Evolutionary conservation across 495 filamentous ascomycete genomes (phyloP), one percentile per base, ranked within the genome.

Genomic region (Penicillium robsamsonii): DNA sequence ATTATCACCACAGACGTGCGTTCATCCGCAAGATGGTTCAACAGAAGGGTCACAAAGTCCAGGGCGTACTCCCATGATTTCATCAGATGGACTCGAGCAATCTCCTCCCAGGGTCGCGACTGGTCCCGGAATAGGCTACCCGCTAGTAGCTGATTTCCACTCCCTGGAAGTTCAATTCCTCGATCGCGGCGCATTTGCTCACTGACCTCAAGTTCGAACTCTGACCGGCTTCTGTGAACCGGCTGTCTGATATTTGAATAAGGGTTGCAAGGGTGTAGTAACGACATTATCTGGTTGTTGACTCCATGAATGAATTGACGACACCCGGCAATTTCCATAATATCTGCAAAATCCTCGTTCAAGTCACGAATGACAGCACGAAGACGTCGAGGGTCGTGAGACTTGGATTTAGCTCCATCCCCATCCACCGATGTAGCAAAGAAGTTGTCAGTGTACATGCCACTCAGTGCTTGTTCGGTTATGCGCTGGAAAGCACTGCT

Each of bases 321-420:
- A 12, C 30, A 42, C 3, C 61, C 61, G 5, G 40, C 29, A 41
- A 15, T 12, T 0, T 25, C 41, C 49, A 89, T 75, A 0, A 73
- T 49, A 6, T 74, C 59, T 0, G 81, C 75, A 43, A 87, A 87
- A 0, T 74, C 62, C 24, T 56, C 54, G 46, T 80, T 80, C 46
- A 79, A 59, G 30, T 78, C 76, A 40, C 84, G 81, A 10, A 85
- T 65, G 4, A 79, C 67, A 0, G 83, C 81, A 30, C 49, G 35
- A 25, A 51, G 33, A 22, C 49, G 49, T 12, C 49, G 49, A 30
- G 24, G n/a, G 13, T 42, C 37, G 8, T 4, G 31, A 13, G n/a
- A 4, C 3, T 5, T 27, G 4, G 2, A 5, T 5, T 29, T 2
- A 9, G 0, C 24, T 12, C 11, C 9, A 41, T 51, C 9, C 5